Evolutionary conservation across 306 rosid genomes (phyloP).

Genomic region (Gillenia trifoliata): DNA sequence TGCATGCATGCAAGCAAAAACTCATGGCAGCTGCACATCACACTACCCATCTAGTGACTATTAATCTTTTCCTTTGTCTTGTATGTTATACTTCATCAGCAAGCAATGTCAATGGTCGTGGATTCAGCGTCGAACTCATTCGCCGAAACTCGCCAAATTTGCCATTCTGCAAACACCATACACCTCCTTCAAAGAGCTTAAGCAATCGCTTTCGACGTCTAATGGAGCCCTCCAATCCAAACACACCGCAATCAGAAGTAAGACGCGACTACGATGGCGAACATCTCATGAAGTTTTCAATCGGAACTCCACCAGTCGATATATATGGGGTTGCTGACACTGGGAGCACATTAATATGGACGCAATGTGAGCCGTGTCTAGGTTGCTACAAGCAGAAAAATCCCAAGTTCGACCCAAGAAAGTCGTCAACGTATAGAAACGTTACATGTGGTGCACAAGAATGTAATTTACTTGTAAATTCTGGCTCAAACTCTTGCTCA

Average conservation of each 20-base stretch:
- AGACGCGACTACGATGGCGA: constrained; percentile 23
- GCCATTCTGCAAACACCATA: constrained; percentile 17
- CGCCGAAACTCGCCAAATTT: constrained; percentile 18
- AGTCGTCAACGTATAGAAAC: constrained; percentile 33
- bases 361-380: constrained; percentile 47
- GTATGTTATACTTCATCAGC: constrained; percentile 20
- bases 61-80: constrained; percentile 10
- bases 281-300: constrained; percentile 44
- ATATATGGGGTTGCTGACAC: constrained; percentile 53
- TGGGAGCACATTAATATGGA: constrained; percentile 51
- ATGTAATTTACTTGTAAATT: constrained; percentile 9
- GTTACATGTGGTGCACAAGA: constrained; percentile 40
- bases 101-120: neutral
- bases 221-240: neutral
- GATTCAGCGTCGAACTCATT: constrained; percentile 37
- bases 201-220: neutral
- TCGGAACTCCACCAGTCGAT: constrained; percentile 52
- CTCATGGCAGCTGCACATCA: neutral
- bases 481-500: constrained; percentile 29
- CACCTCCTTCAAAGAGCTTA: neutral
- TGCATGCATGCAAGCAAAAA: neutral
- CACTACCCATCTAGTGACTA: neutral
- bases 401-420: constrained; percentile 40
- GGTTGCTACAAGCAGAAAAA: constrained; percentile 34
- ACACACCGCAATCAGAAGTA: neutral